Base-by-base conservation (phyloP, 2,329 filamentous ascomycete genomes). In the Diplodia scrobiculata region DNA sequence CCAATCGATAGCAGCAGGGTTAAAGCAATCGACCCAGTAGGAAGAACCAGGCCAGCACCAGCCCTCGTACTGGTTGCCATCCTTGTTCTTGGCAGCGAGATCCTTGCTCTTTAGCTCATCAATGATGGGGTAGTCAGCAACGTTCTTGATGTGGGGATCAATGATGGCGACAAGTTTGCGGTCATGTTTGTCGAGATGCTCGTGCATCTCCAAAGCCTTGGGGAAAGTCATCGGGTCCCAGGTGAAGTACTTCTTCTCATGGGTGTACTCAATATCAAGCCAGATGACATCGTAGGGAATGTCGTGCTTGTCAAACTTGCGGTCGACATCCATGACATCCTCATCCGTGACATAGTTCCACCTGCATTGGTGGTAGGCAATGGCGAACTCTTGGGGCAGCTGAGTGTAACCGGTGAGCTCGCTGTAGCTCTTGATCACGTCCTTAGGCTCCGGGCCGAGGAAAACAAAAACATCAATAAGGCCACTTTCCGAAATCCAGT, bases 11-110 rank as follows among this genome's bases (percentile, higher is more conserved):
- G 92, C 91, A 64, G 89, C 89, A n/a, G 94, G 93, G 75, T 94
- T 98, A 81, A 99, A 98, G 75, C 89, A 90, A 75, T 99, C 95
- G 67, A 99, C 82, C 95, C 95, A 99, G 82, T 97, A 87, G 27
- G 95, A 98, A 6, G 92, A 94, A 6, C 95, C 95, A 5, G 95
- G 95, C 95, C 95, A 99, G 82, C 95, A 99, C 93, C 93, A 97
- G 63, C 95, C 95, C 73, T 99, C 95, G 73, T 93, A 99, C 68
- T 91, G 85, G 64, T 90, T 89, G 68, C 88, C 88, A 27, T 97
- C 91, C 80, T 98, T 99, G 82, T 96, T 93, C 76, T 91, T 89
- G 55, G 96, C 89, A 6, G 89, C 93, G 17, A 97, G 81, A 10
- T 90, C 89, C 75, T 97, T 91, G 66, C 87, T 89, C 78, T 91